These are phyloP conservation scores for Suillus sp. DNA, from an alignment of 768 basidiomycete species.

Conservation along the genomic window DNA sequence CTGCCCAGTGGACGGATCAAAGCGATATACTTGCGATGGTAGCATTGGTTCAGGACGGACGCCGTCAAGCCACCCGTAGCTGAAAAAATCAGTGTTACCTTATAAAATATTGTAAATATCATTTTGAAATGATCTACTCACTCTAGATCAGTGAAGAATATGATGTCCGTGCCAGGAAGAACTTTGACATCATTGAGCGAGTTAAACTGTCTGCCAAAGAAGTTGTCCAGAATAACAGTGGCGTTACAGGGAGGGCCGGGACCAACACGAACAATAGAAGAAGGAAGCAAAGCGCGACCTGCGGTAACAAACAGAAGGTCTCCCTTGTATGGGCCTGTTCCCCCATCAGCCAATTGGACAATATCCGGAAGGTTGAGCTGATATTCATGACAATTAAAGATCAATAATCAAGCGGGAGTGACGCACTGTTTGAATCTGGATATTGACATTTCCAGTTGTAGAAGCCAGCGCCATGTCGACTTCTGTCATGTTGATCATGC, in stretches of 20 bases:
- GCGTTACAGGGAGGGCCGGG: conserved; percentile 63
- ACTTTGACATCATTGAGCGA: conserved; percentile 80
- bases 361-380: conserved; percentile 62
- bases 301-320: conserved; percentile 64
- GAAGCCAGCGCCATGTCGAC: conserved; percentile 48
- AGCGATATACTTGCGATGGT: conserved; percentile 49
- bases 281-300: conserved; percentile 62
- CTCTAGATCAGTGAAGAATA: conserved; percentile 77
- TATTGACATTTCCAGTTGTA: conserved; percentile 43
- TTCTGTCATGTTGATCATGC: conserved; percentile 61
- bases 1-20: conserved; percentile 42
- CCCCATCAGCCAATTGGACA: conserved; percentile 72
- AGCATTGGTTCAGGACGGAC: conserved; percentile 43
- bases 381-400: conserved; percentile 17
- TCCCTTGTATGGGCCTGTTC: conserved; percentile 65
- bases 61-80: conserved; percentile 38
- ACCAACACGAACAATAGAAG: conserved; percentile 65
- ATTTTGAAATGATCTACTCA: conserved; percentile 25
- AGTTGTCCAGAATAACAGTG: conserved; percentile 76
- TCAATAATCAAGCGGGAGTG: conserved; percentile 3
- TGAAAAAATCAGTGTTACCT: background rate
- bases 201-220: conserved; percentile 79
- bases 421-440: conserved; percentile 46
- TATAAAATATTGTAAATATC: too few relatives aligned
- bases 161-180: conserved; percentile 60